Percentiles rank a stretch among this genome's conserved stretches.
phyloP scores from a whole-genome alignment of 495 filamentous ascomycete genomes.

The Penicillium diatomitis region DNA sequence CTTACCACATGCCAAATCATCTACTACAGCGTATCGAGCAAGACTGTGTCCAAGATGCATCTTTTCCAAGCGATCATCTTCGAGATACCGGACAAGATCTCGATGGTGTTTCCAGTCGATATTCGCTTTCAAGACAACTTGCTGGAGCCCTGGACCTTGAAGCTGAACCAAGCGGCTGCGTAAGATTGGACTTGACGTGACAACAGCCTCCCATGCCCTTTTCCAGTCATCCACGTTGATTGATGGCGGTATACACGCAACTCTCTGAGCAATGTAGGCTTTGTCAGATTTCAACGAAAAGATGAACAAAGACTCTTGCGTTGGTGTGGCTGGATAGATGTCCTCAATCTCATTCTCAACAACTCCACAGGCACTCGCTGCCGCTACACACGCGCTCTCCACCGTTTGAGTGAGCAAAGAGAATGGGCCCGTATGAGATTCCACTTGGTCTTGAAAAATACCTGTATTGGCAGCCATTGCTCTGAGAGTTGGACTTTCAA shows the following conservation, averaged over 20 bases:
- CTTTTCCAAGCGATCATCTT: slow-evolving; percentile 32
- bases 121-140: slow-evolving; percentile 44
- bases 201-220: slow-evolving; percentile 41
- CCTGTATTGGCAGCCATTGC: slow-evolving; percentile 24
- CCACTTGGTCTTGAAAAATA: slow-evolving; percentile 2
- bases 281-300: slow-evolving; percentile 47
- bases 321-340: slow-evolving; percentile 54
- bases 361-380: slow-evolving; percentile 19
- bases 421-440: slow-evolving; percentile 18
- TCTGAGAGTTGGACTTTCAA: slow-evolving; percentile 40
- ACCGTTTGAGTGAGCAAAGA: slow-evolving; percentile 25
- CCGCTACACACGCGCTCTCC: slow-evolving; percentile 22
- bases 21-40: slow-evolving; percentile 45
- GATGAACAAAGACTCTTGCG: slow-evolving; percentile 56
- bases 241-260: slow-evolving; percentile 30
- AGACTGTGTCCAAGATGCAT: slow-evolving; percentile 49
- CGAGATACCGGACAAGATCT: slow-evolving; percentile 41
- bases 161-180: slow-evolving; percentile 53
- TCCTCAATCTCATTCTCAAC: slow-evolving; percentile 28
- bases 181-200: slow-evolving; percentile 41
- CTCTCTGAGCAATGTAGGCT: slow-evolving; percentile 49
- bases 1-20: slow-evolving; percentile 19
- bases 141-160: slow-evolving; percentile 44
- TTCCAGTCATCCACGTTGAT: slow-evolving; percentile 31
- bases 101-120: slow-evolving; percentile 31